Conservation (phyloP, 495 filamentous ascomycete species). For the Penicillium mononematosum region DNA sequence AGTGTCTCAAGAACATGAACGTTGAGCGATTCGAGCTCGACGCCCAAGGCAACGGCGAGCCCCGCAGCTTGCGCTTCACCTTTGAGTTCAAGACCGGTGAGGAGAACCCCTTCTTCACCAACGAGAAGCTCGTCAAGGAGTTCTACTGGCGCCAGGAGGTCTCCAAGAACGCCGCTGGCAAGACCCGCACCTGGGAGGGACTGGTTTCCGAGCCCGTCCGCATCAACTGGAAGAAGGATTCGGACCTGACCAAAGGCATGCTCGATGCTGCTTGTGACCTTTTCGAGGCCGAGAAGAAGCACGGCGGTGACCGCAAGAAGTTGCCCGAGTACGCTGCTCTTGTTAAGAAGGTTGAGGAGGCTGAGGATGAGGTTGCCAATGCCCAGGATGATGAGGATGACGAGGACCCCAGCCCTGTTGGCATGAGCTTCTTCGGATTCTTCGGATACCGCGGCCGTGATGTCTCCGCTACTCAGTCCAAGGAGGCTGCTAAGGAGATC, state of each 20-base stretch:
- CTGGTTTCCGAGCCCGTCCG: slow-evolving; percentile 81
- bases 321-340: slow-evolving; percentile 54
- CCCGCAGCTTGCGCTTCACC: slow-evolving; percentile 46
- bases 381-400: slow-evolving; percentile 49
- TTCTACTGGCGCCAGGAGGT: slow-evolving; percentile 72
- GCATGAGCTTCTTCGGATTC: slow-evolving; percentile 79
- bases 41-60: slow-evolving; percentile 51
- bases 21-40: slow-evolving; percentile 77
- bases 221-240: slow-evolving; percentile 82
- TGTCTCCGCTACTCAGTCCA: slow-evolving; percentile 68
- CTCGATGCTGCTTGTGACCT: slow-evolving; percentile 66
- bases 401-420: slow-evolving; percentile 54
- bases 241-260: slow-evolving; percentile 79
- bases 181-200: slow-evolving; percentile 61
- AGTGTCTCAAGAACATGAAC: slow-evolving; percentile 58
- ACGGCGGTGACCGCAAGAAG: slow-evolving; percentile 33
- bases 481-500: slow-evolving; percentile 55
- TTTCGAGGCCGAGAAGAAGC: slow-evolving; percentile 63
- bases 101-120: slow-evolving; percentile 71
- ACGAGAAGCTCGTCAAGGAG: slow-evolving; percentile 78
- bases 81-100: slow-evolving; percentile 46
- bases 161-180: slow-evolving; percentile 35
- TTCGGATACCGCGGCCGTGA: slow-evolving; percentile 72
- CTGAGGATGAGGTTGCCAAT: slow-evolving; percentile 24
- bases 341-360: slow-evolving; percentile 42